phyloP scores from a whole-genome alignment of 2,329 filamentous ascomycete species.

The Metarhizium sp. region DNA sequence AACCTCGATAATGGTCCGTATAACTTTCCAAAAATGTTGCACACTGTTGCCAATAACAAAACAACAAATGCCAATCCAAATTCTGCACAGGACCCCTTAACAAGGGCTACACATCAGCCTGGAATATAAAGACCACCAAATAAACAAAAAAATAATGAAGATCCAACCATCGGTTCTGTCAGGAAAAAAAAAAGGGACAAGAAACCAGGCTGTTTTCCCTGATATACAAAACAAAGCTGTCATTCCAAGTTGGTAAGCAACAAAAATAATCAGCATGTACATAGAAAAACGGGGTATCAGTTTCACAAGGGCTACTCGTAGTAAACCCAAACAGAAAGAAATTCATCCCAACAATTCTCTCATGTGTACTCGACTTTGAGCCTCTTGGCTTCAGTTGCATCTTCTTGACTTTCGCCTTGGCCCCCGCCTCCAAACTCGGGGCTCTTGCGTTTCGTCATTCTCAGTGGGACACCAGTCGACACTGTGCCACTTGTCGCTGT shows the following conservation, averaged over 20 bases:
- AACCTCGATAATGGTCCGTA: neutral
- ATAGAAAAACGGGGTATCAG: conserved; percentile 8
- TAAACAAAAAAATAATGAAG: neutral
- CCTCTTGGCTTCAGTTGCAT: conserved; percentile 40
- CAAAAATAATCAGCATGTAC: neutral
- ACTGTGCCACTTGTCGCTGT: conserved; percentile 9
- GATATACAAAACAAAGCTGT: neutral
- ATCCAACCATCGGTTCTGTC: neutral
- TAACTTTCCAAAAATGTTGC: neutral
- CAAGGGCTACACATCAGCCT: neutral
- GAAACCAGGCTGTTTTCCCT: neutral
- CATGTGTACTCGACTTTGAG: conserved; percentile 37
- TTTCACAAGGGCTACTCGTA: neutral
- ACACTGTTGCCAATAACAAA: neutral
- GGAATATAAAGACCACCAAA: neutral
- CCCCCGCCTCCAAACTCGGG: conserved; percentile 37
- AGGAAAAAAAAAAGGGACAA: neutral
- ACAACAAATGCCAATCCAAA: neutral
- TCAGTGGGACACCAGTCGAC: conserved; percentile 5
- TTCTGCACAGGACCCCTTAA: neutral
- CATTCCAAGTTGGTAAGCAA: neutral
- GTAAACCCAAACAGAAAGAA: neutral
- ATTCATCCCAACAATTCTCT: neutral
- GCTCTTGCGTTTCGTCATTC: conserved; percentile 44
- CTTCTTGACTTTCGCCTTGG: conserved; percentile 31